Evolutionary conservation across 805 yeast species (phyloP).

Genomic region (Candida andamanensis): DNA sequence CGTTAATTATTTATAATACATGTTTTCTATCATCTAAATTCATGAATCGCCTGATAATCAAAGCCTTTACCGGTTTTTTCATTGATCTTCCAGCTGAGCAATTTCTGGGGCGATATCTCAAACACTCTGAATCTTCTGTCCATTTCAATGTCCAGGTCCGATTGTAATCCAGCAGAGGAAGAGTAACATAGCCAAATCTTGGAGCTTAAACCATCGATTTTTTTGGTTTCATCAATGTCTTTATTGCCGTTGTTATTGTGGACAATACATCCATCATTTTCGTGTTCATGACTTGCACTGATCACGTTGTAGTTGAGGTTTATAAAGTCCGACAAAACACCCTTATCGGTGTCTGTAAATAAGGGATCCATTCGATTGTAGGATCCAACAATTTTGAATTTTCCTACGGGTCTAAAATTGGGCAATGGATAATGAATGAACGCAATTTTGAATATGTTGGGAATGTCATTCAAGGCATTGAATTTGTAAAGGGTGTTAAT

Average conservation of each 20-base stretch:
- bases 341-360: conserved; percentile 21
- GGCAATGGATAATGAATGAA: conserved; percentile 41
- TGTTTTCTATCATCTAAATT: too few species aligned
- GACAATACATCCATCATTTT: conserved; percentile 39
- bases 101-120: conserved; percentile 20
- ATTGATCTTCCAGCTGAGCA: conserved; percentile 36
- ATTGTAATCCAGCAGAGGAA: conserved; percentile 35
- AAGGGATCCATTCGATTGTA: conserved; percentile 35
- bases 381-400: conserved; percentile 32
- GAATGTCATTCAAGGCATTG: conserved; percentile 6
- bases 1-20: too few species aligned
- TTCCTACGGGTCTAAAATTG: conserved; percentile 36
- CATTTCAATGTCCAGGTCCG: conserved; percentile 23
- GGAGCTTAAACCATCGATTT: conserved; percentile 2
- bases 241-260: conserved; percentile 5
- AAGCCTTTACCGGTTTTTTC: conserved; percentile 20
- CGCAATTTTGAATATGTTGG: conserved; percentile 22
- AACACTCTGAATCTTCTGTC: conserved; percentile 31
- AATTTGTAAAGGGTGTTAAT: conserved; percentile 29
- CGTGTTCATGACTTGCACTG: conserved; percentile 41
- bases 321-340: conserved; percentile 28
- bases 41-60: conserved; percentile 23
- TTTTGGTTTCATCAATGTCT: neutral
- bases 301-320: conserved; percentile 32
- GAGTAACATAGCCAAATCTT: conserved; percentile 37